Percentiles rank a stretch among this genome's conserved stretches.
phyloP scores from a whole-genome alignment of 2,329 filamentous ascomycete genomes.

The Pestalotiopsis sp. region DNA sequence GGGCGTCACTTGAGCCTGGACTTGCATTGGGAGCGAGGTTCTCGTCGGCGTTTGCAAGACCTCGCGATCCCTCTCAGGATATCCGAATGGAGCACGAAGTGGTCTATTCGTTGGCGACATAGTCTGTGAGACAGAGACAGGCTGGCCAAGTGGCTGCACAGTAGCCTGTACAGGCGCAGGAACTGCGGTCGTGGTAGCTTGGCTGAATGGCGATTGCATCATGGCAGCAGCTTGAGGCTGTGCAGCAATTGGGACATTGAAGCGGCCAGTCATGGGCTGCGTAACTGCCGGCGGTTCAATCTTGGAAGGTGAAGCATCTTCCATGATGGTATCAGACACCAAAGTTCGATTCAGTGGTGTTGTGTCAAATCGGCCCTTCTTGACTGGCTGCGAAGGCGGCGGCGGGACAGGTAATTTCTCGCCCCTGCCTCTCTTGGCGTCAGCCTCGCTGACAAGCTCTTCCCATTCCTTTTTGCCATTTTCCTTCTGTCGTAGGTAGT shows the following conservation, averaged over 20 bases:
- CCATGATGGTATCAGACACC: constrained; percentile 50
- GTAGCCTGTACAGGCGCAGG: constrained; percentile 26
- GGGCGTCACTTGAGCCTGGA: constrained; percentile 27
- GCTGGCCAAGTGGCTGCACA: constrained; percentile 40
- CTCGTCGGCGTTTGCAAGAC: constrained; percentile 31
- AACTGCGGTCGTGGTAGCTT: constrained; percentile 28
- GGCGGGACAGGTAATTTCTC: constrained; percentile 65
- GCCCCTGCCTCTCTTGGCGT: constrained; percentile 55
- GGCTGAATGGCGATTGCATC: constrained; percentile 30
- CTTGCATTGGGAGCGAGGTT: constrained; percentile 31
- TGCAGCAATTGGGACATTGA: constrained; percentile 48
- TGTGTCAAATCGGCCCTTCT: constrained; percentile 54
- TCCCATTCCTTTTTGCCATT: constrained; percentile 64
- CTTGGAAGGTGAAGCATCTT: constrained; percentile 47
- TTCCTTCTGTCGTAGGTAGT: constrained; percentile 66
- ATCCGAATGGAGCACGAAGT: constrained; percentile 49
- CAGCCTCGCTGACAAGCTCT: constrained; percentile 60
- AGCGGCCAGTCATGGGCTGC: constrained; percentile 43
- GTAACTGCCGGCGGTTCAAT: constrained; percentile 41
- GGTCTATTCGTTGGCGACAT: constrained; percentile 50
- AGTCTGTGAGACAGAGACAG: constrained; percentile 36
- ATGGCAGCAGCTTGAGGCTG: constrained; percentile 36
- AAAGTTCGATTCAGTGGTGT: constrained; percentile 46
- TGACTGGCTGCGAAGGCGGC: constrained; percentile 52
- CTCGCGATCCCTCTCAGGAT: constrained; percentile 44